Evolutionary conservation across 192 early-diverging fungal genomes (phyloP).

Genomic region (Bifiguratus adelaidae): DNA sequence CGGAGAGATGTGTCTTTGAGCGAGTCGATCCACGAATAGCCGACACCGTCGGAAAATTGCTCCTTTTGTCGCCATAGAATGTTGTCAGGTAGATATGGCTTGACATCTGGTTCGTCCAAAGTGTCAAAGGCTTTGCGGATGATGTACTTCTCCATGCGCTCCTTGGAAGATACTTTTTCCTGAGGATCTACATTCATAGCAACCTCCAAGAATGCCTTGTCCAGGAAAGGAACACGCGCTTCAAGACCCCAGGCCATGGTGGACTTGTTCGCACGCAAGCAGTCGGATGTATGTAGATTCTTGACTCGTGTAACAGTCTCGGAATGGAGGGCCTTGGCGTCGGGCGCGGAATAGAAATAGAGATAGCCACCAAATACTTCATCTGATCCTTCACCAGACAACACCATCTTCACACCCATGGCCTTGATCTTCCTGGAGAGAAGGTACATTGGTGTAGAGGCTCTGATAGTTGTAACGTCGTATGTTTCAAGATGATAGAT

Average conservation of each 20-base stretch:
- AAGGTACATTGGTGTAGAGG: slow-evolving; percentile 99
- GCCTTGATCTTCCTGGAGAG: slow-evolving; percentile 96
- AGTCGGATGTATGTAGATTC: slow-evolving; percentile 95
- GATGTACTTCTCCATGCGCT: slow-evolving; percentile 89
- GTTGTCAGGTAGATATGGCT: slow-evolving; percentile 78
- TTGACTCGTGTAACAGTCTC: slow-evolving; percentile 90
- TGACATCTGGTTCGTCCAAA: slow-evolving; percentile 48
- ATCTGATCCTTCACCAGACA: slow-evolving; percentile 93
- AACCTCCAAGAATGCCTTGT: slow-evolving; percentile 85
- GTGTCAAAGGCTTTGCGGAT: slow-evolving; percentile 94
- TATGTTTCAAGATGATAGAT: slow-evolving; percentile 98
- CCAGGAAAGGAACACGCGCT: slow-evolving; percentile 95
- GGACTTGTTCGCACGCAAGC: slow-evolving; percentile 96
- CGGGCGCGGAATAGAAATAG: slow-evolving; percentile 93
- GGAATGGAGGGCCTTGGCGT: slow-evolving; percentile 70
- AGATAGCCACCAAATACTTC: slow-evolving; percentile 98
- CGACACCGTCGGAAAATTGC: slow-evolving; percentile 98
- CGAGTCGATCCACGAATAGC: slow-evolving; percentile 97
- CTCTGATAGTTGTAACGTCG: slow-evolving; percentile 96
- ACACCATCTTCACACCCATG: slow-evolving; percentile 99
- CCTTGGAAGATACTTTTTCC: slow-evolving; percentile 70
- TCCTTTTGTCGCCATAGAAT: slow-evolving; percentile 99
- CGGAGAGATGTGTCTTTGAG: slow-evolving; percentile 64
- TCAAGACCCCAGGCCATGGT: slow-evolving; percentile 99
- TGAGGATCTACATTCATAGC: slow-evolving; percentile 81